phyloP scores from a whole-genome alignment of 2,329 filamentous ascomycete species.

The Claviceps sp. region DNA sequence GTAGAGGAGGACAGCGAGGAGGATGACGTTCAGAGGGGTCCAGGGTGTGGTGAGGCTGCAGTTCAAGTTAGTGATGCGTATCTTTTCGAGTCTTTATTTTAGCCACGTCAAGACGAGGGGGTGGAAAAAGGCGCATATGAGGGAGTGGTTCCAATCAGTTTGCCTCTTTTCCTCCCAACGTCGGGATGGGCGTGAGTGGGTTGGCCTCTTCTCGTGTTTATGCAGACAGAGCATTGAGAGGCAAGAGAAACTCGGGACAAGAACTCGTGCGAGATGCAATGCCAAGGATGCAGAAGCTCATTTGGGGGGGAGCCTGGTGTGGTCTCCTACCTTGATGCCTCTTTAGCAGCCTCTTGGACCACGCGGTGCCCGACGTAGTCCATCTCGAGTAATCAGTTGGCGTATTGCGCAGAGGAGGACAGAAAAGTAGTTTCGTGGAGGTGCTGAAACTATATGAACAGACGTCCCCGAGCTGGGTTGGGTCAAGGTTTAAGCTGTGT shows the following conservation, averaged over 20 bases:
- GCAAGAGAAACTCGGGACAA: too few relatives aligned
- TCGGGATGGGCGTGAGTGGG: background rate
- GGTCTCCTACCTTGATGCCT: slow-evolving; percentile 22
- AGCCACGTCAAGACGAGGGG: background rate
- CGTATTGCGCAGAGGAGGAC: background rate
- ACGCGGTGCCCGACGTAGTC: slow-evolving; percentile 45
- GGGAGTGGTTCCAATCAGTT: background rate
- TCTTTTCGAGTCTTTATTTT: background rate
- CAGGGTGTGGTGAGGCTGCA: slow-evolving; percentile 24
- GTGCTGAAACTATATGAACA: background rate
- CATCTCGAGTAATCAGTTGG: slow-evolving; percentile 22
- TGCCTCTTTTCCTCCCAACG: too few relatives aligned
- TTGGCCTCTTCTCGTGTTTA: too few relatives aligned
- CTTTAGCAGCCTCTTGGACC: slow-evolving; percentile 37
- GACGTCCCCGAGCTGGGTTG: background rate
- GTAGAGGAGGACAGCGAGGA: slow-evolving; percentile 43
- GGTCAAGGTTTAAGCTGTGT: background rate
- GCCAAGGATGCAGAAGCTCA: background rate
- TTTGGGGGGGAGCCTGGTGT: background rate
- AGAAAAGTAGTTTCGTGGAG: too few relatives aligned
- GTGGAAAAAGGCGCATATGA: background rate
- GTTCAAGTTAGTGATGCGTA: background rate
- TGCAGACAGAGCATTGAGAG: too few relatives aligned
- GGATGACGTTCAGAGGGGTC: slow-evolving; percentile 51
- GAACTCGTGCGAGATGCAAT: background rate